Conservation (phyloP, 2,329 filamentous ascomycete species). For the Aspergillus uvarum region DNA sequence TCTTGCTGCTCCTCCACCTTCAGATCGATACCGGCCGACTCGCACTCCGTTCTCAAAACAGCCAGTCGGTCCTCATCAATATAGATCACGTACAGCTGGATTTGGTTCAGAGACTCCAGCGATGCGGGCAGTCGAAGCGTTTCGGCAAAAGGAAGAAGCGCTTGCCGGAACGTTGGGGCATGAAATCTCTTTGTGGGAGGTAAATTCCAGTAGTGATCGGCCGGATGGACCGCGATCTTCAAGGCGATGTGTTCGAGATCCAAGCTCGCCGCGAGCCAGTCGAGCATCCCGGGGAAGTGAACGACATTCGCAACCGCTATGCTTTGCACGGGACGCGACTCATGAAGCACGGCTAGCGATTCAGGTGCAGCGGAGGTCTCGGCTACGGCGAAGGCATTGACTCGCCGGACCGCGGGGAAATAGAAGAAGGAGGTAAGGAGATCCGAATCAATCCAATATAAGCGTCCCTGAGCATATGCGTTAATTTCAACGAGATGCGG, state of each 20-base stretch:
- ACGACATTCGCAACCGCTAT: not conserved
- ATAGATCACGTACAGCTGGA: no score
- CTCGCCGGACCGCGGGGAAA: not conserved
- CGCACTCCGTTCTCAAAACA: no score
- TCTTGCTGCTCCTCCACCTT: no score
- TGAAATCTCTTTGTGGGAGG: not conserved
- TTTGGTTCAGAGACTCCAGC: no score
- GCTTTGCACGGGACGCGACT: not conserved
- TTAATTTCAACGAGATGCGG: not conserved
- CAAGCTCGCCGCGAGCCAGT: not conserved
- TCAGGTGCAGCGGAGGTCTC: not conserved
- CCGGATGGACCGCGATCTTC: not conserved
- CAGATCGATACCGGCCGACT: no score
- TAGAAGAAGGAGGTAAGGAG: constrained; percentile 2
- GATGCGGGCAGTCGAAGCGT: not conserved
- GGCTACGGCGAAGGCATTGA: not conserved
- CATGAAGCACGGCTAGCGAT: not conserved
- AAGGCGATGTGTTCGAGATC: not conserved
- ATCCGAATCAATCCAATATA: not conserved
- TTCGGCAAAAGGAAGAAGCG: not conserved
- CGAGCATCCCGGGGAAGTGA: not conserved
- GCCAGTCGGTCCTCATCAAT: no score
- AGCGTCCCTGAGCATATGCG: not conserved
- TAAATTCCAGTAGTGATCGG: not conserved
- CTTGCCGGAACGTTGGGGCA: not conserved